phyloP scores from a whole-genome alignment of 208 protist species.

The Wallacemonas sp. region DNA sequence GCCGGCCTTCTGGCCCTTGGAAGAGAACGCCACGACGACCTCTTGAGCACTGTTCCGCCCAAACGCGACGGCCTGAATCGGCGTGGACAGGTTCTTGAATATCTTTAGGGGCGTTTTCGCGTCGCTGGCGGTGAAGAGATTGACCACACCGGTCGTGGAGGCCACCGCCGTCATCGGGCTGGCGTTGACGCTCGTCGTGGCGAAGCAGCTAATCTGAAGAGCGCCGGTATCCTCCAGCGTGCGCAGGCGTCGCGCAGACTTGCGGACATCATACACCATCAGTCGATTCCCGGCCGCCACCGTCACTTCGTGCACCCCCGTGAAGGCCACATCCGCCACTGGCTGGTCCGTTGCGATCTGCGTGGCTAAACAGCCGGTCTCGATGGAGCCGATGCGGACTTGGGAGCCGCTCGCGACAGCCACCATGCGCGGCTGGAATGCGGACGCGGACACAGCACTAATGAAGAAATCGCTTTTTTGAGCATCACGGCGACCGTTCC shows the following conservation, averaged over 20 bases:
- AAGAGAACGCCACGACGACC: constrained; percentile 63
- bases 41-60: constrained; percentile 59
- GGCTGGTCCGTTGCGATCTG: constrained; percentile 46
- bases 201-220: constrained; percentile 64
- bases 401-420: constrained; percentile 57
- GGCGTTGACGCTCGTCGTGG: constrained; percentile 17
- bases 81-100: constrained; percentile 82
- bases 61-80: constrained; percentile 54
- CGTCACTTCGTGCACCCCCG: constrained; percentile 51
- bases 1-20: constrained; percentile 67
- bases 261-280: constrained; percentile 79
- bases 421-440: constrained; percentile 22
- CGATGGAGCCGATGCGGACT: constrained; percentile 63
- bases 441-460: constrained; percentile 30
- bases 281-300: constrained; percentile 66
- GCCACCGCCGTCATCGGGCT: constrained; percentile 50
- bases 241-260: constrained; percentile 54
- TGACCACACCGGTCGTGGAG: constrained; percentile 75
- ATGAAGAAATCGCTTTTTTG: constrained; percentile 63
- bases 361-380: constrained; percentile 62
- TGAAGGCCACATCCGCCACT: constrained; percentile 57
- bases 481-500: constrained; percentile 66
- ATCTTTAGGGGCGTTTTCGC: constrained; percentile 32
- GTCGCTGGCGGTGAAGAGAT: constrained; percentile 43
- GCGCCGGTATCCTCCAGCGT: constrained; percentile 62